Conservation (phyloP, 2,329 filamentous ascomycete genomes). For the Cladosporium cucumerinum region DNA sequence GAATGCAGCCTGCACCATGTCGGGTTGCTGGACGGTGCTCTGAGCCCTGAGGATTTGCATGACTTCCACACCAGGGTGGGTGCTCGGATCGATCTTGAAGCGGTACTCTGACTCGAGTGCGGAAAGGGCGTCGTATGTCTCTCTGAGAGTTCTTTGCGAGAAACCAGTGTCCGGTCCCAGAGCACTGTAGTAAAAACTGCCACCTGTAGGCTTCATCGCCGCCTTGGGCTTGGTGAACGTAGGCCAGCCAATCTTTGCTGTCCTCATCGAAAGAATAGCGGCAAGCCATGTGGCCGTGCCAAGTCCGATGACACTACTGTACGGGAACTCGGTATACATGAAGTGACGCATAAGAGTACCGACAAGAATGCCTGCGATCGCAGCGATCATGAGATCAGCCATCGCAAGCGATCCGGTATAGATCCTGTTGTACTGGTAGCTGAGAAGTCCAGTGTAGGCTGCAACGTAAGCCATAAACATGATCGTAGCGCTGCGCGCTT, state of each 20-base stretch:
- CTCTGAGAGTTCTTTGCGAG: conserved; percentile 30
- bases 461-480: conserved; percentile 51
- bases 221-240: conserved; percentile 17
- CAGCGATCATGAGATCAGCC: conserved; percentile 47
- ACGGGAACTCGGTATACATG: conserved; percentile 41
- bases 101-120: conserved; percentile 43
- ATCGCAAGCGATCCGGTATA: conserved; percentile 48
- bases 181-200: conserved; percentile 15
- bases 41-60: conserved; percentile 39
- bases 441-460: conserved; percentile 52
- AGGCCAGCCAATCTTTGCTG: conserved; percentile 49
- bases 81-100: conserved; percentile 40
- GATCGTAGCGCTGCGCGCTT: conserved; percentile 40
- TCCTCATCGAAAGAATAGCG: conserved; percentile 48
- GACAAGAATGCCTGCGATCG: conserved; percentile 45
- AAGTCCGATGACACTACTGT: conserved; percentile 48
- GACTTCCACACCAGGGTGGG: conserved; percentile 45
- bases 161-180: conserved; percentile 23
- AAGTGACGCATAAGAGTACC: conserved; percentile 44
- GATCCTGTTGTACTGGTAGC: conserved; percentile 50
- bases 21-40: conserved; percentile 37
- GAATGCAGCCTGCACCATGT: conserved; percentile 43
- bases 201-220: conserved; percentile 19
- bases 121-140: conserved; percentile 31
- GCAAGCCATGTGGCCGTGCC: conserved; percentile 51